phyloP scores from a whole-genome alignment of 2,329 filamentous ascomycete genomes.

The Penicillium sp. region DNA sequence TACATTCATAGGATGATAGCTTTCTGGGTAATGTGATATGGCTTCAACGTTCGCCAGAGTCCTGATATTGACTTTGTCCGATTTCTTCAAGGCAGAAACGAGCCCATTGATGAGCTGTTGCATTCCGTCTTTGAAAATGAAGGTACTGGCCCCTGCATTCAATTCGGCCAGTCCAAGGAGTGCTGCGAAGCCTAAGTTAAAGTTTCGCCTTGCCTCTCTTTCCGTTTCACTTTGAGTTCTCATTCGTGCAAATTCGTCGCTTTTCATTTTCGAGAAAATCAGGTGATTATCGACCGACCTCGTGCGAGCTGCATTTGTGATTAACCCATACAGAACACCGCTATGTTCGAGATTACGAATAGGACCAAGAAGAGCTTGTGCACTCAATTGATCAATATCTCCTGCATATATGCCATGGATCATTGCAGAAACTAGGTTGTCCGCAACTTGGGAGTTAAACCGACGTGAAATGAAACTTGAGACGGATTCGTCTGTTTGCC shows the following conservation, averaged over 20 bases:
- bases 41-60: conserved; percentile 52
- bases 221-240: neutral
- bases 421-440: conserved; percentile 75
- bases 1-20: conserved; percentile 30
- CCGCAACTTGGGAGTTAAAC: conserved; percentile 59
- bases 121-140: conserved; percentile 62
- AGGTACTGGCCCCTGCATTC: conserved; percentile 43
- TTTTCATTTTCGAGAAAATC: conserved; percentile 8
- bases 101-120: conserved; percentile 63
- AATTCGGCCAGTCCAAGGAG: conserved; percentile 10
- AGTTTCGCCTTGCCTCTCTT: too few species aligned
- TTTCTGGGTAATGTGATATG: conserved; percentile 1
- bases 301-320: conserved; percentile 16
- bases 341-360: conserved; percentile 53
- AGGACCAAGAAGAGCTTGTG: conserved; percentile 63
- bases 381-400: conserved; percentile 79
- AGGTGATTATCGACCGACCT: conserved; percentile 33
- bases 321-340: conserved; percentile 21
- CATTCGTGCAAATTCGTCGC: too few species aligned
- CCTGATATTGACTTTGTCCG: conserved; percentile 65
- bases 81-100: conserved; percentile 53
- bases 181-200: too few species aligned
- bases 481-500: conserved; percentile 68
- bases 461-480: conserved; percentile 66
- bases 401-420: conserved; percentile 93